Conservation (phyloP, 495 filamentous ascomycete species). For the Annulohypoxylon stygium region DNA sequence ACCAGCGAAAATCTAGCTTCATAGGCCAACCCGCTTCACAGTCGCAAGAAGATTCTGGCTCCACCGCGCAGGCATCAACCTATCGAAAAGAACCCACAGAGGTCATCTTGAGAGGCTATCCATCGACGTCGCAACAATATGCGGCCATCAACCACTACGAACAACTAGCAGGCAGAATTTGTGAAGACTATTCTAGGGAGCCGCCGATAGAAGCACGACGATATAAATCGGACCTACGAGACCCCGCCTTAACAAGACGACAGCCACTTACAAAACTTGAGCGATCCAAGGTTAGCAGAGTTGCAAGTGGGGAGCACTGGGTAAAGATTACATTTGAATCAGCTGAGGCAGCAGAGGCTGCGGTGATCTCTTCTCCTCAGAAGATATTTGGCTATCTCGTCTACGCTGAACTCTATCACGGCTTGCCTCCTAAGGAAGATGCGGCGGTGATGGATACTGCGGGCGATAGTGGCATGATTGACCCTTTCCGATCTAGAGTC, state of each 20-base stretch:
- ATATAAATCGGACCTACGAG: conserved; percentile 73
- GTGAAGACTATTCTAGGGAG: conserved; percentile 88
- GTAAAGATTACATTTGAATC: conserved; percentile 95
- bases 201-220: conserved; percentile 67
- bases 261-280: conserved; percentile 74
- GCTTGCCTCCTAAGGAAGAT: conserved; percentile 76
- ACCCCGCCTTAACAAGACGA: conserved; percentile 70
- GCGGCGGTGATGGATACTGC: conserved; percentile 66
- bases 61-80: conserved; percentile 42
- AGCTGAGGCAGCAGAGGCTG: conserved; percentile 79
- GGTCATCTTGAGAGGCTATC: conserved; percentile 86
- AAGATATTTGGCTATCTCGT: conserved; percentile 80
- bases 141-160: conserved; percentile 89
- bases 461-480: conserved; percentile 49
- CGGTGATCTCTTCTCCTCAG: conserved; percentile 80
- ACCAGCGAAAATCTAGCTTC: conserved; percentile 51
- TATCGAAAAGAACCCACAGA: conserved; percentile 71
- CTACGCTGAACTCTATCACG: conserved; percentile 81
- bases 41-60: conserved; percentile 50
- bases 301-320: conserved; percentile 86
- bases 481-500: conserved; percentile 33
- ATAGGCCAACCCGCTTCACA: conserved; percentile 36
- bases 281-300: conserved; percentile 78
- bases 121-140: conserved; percentile 76
- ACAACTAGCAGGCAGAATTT: conserved; percentile 81